Evolutionary conservation across 2,329 filamentous ascomycete species (phyloP), one percentile per base, ranked within the genome.

Genomic region (Malbranchea cinnamomea): DNA sequence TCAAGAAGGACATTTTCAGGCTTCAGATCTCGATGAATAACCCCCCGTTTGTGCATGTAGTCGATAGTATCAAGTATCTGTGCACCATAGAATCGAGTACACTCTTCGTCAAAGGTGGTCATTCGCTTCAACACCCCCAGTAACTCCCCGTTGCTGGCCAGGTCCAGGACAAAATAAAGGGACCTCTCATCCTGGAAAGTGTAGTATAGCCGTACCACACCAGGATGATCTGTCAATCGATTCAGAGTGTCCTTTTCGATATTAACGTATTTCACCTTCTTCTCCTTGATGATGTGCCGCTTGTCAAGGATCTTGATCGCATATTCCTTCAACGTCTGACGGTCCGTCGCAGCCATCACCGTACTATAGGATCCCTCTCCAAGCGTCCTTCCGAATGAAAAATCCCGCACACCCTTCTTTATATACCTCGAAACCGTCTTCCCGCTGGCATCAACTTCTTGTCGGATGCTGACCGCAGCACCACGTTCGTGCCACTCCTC

Each of bases 211-310:
- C 89, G 79, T 34, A 98, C 85, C 36, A 98, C 87, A 12, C 89
- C 89, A 5, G 89, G 89, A 48, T 98, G 89, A 40, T 98, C 87
- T 3, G 87, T 95, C 34, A 98, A 64, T 39, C 89, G 76, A 50
- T 98, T 98, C 33, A 98, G 65, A 0, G 89, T 95, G 57, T 98
- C 87, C 60, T 94, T 94, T 57, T 98, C 89, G 46, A 98, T 98
- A 57, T 95, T 98, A 56, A 98, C 89, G 49, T 98, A 98, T 65
- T 98, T 98, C 48, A 98, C 92, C 67, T 98, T 98, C 58, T 93
- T 95, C 60, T 98, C 89, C 57, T 95, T 98, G 65, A 98, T 98
- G 49, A 98, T 98, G 54, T 98, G 89, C 46, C 84, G 74, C 60
- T 98, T 98, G 58, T 98, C 89, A 26, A 98, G 70, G 10, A 98